These are phyloP conservation scores for Nakaseomyces sp. DNA, from an alignment of 1,139 yeast genomes.

Conservation along the genomic window DNA sequence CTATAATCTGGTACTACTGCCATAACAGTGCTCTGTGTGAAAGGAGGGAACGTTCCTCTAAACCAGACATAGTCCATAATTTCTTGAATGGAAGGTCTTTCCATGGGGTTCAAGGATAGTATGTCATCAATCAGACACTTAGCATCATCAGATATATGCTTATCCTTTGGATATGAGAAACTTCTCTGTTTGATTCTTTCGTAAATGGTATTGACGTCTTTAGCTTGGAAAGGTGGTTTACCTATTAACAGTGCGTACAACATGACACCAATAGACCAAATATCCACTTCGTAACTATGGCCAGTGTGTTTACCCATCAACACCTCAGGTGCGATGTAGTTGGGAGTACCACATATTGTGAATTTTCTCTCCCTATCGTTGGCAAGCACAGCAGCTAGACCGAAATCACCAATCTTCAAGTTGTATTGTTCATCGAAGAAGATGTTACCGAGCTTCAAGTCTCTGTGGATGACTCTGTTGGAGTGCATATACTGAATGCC, in stretches of 20 bases:
- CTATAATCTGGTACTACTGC: constrained; percentile 54
- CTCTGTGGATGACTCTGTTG: constrained; percentile 91
- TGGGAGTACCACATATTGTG: constrained; percentile 97
- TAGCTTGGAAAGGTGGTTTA: constrained; percentile 95
- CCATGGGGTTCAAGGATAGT: constrained; percentile 66
- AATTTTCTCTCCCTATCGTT: constrained; percentile 65
- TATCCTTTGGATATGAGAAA: constrained; percentile 69
- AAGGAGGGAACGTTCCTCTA: constrained; percentile 75
- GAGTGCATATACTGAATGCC: constrained; percentile 89
- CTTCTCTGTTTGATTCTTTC: constrained; percentile 83
- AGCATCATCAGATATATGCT: constrained; percentile 63
- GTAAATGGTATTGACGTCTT: constrained; percentile 87
- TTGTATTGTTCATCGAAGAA: constrained; percentile 90
- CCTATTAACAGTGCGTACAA: constrained; percentile 84
- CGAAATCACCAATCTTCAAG: constrained; percentile 92
- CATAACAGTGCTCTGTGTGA: constrained; percentile 54
- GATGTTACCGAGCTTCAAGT: constrained; percentile 86
- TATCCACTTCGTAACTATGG: constrained; percentile 88
- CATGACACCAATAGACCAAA: constrained; percentile 97
- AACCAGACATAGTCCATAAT: constrained; percentile 80
- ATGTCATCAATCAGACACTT: constrained; percentile 60
- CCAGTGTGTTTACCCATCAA: constrained; percentile 81
- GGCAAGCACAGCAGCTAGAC: constrained; percentile 82
- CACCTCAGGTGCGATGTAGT: constrained; percentile 96
- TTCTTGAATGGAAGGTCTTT: constrained; percentile 74